Evolutionary conservation across 1,284 basidiomycete genomes (phyloP), one percentile per base, ranked within the genome.

Genomic region (Microbotryum lychnidis-dioicae): DNA sequence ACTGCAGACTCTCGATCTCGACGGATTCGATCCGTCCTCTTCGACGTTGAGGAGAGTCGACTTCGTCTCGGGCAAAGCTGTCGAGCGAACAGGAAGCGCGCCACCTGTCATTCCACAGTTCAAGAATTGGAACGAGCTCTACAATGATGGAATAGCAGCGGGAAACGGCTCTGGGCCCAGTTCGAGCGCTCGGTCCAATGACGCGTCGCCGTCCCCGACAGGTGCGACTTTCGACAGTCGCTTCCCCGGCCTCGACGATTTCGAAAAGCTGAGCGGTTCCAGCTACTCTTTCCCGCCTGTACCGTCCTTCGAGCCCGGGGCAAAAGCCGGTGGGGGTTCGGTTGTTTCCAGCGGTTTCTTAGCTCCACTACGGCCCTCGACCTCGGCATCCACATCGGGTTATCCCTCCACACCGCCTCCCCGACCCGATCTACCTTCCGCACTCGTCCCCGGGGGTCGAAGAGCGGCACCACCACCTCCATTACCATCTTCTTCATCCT

Each of bases 181-280:
- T 8, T 14, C 18, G 8, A 37, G 54, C 5, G 10, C n/a, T 2
- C 54, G 44, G 1, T 31, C n/a, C 23, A 29, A 29, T 14, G 50
- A 45, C 3, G 8, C 10, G 3, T 21, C 45, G 5, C 50, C 51
- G 21, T n/a, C 52, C 4, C 42, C 51, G 6, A 52, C 54, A 0
- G 49, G 59, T 9, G 18, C 55, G 14, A 23, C 46, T 16, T 66
- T 66, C 21, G 47, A 7, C 1, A 25, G 45, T 21, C n/a, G 29
- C 9, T 66, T 68, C 45, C 64, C 67, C 12, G 64, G 64, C 46
- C 33, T 68, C 31, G 64, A 68, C 47, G 62, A 66, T 42, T 60
- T 66, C 16, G 67, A 68, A 21, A 44, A 29, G 21, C 16, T 5
- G 12, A 58, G 58, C 21, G 23, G 31, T 21, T 18, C 48, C 16